A percentile compares a stretch with the other conserved stretches of the same genome.
Conservation (phyloP, 441 rosid genomes). For the Populus hybrid region DNA sequence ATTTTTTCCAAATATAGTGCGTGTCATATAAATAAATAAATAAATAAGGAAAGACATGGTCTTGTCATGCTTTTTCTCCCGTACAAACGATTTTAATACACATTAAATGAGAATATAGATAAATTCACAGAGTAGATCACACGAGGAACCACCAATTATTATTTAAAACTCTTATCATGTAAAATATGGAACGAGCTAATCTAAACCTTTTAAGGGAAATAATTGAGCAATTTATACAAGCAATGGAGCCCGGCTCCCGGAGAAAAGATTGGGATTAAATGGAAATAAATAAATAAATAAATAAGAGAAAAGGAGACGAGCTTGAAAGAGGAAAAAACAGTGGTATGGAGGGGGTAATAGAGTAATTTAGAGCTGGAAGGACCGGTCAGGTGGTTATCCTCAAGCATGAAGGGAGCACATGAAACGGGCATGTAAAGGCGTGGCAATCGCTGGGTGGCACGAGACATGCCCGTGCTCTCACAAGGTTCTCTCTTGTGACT, state of each 20-base stretch:
- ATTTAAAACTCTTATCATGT: not conserved
- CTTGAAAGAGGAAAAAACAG: not conserved
- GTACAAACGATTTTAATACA: too few relatives aligned
- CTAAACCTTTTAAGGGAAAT: not conserved
- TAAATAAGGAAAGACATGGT: too few relatives aligned
- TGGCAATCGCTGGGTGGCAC: conserved; percentile 21
- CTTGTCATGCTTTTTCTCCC: not conserved
- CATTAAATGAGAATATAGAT: not conserved
- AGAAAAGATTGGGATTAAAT: not conserved
- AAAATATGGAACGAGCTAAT: not conserved
- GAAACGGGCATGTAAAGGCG: conserved; percentile 3
- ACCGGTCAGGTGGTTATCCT: not conserved
- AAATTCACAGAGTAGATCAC: not conserved
- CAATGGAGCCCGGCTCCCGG: not conserved
- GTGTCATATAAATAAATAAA: too few relatives aligned
- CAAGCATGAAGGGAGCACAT: conserved; percentile 23
- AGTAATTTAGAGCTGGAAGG: not conserved
- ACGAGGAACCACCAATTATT: not conserved
- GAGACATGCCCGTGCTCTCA: conserved; percentile 19
- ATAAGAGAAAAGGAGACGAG: not conserved
- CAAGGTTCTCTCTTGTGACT: not conserved
- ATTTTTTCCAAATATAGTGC: too few relatives aligned
- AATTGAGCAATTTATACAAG: too few relatives aligned
- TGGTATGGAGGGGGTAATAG: not conserved
- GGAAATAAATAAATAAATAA: too few relatives aligned